Evolutionary conservation across 345 rosid species (phyloP).

Genomic region (Salix dunnii): DNA sequence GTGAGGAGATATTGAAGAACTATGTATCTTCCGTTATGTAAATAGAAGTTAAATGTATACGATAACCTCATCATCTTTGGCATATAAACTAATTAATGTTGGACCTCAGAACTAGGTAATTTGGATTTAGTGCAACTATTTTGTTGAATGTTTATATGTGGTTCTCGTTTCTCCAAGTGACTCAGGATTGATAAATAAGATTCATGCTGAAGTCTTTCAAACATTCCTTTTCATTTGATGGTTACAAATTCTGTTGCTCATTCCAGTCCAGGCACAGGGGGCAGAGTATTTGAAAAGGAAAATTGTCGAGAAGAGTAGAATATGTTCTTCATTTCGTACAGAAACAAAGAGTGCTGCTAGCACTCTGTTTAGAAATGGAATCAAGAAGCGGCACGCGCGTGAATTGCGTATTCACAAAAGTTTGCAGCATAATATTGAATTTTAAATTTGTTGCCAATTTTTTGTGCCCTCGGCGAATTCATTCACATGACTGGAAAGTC

Average conservation of each 20-base stretch:
- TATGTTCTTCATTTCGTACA: constrained; percentile 15
- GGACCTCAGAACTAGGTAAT: background rate
- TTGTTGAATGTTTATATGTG: background rate
- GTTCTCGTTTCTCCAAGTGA: background rate
- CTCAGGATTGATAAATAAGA: background rate
- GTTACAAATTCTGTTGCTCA: constrained; percentile 5
- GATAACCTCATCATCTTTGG: background rate
- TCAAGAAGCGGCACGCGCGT: constrained; percentile 54
- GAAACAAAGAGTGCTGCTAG: constrained; percentile 38
- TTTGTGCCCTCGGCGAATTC: background rate
- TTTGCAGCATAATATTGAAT: constrained; percentile 5
- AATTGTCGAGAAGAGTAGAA: constrained; percentile 32
- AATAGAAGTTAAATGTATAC: too few species aligned
- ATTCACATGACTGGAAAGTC: background rate
- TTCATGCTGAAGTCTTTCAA: background rate
- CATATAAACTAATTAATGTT: background rate
- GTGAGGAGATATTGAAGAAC: too few species aligned
- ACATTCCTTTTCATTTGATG: background rate
- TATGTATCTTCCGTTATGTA: too few species aligned
- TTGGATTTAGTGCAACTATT: background rate
- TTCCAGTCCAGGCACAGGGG: constrained; percentile 66
- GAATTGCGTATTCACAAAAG: constrained; percentile 35
- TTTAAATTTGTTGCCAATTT: background rate
- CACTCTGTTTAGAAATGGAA: constrained; percentile 58
- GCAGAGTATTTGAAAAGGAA: constrained; percentile 59